A percentile compares a stretch with the other conserved stretches of the same genome.
These are phyloP conservation scores for Dryas alaskensis DNA, from an alignment of 306 rosid genomes.

Conservation along the genomic window DNA sequence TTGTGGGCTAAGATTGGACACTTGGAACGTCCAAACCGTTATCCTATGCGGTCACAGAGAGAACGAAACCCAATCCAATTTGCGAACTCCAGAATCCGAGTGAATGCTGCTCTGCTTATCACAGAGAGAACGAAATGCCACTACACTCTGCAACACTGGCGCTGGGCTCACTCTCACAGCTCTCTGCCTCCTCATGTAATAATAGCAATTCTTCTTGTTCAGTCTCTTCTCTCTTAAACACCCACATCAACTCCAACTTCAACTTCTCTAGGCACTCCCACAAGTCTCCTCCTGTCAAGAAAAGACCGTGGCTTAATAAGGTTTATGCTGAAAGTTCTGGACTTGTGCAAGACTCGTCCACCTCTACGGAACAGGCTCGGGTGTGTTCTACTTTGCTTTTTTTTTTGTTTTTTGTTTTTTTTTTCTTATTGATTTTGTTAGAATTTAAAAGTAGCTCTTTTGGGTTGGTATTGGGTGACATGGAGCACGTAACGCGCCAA, in stretches of 20 bases:
- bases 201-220: background rate
- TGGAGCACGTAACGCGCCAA: no score
- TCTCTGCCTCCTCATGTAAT: constrained; percentile 13
- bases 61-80: background rate
- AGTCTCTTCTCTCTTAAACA: constrained; percentile 10
- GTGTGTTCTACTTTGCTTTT: constrained; percentile 34
- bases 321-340: constrained; percentile 37
- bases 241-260: constrained; percentile 6
- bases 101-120: background rate
- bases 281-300: constrained; percentile 26
- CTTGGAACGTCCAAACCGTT: constrained; percentile 13
- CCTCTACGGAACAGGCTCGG: constrained; percentile 53
- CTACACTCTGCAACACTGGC: constrained; percentile 39
- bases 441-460: background rate
- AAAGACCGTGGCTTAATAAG: constrained; percentile 6
- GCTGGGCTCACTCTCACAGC: constrained; percentile 38
- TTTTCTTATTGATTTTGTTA: background rate
- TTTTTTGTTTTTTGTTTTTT: constrained; percentile 1
- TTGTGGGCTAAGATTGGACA: constrained; percentile 34
- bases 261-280: constrained; percentile 31
- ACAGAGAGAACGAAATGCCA: constrained; percentile 34
- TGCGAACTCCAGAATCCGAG: background rate
- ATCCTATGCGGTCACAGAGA: background rate
- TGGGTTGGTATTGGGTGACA: background rate
- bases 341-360: constrained; percentile 40